A percentile compares a stretch with the other conserved stretches of the same genome.
These are phyloP conservation scores for Kwoniella bestiolae DNA, from an alignment of 768 basidiomycete genomes.

Conservation along the genomic window DNA sequence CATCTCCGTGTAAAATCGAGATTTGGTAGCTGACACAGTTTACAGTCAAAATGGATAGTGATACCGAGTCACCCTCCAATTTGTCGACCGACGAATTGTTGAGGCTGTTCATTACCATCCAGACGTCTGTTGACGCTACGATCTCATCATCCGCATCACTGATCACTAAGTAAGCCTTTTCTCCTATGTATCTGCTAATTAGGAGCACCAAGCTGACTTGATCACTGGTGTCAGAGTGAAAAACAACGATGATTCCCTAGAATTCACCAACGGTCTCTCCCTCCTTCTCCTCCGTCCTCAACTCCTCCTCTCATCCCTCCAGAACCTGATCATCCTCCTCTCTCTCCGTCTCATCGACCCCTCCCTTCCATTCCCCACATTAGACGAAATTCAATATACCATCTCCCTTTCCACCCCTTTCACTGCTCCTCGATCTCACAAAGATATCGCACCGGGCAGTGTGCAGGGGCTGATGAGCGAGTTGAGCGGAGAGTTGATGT, in stretches of 20 bases:
- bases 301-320: slow-evolving; percentile 79
- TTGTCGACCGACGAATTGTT: slow-evolving; percentile 27
- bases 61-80: slow-evolving; percentile 8
- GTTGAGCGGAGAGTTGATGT: slow-evolving; percentile 76
- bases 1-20: too few relatives aligned
- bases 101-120: slow-evolving; percentile 27
- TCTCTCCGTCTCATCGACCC: slow-evolving; percentile 31
- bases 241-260: slow-evolving; percentile 34
- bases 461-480: slow-evolving; percentile 58
- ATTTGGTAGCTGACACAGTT: not conserved
- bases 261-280: slow-evolving; percentile 70
- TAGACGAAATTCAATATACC: slow-evolving; percentile 17
- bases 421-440: slow-evolving; percentile 7
- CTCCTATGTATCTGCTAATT: not conserved
- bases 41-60: slow-evolving; percentile 20
- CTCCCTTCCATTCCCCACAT: slow-evolving; percentile 6
- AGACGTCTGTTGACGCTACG: slow-evolving; percentile 41
- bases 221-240: slow-evolving; percentile 25
- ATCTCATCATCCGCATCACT: slow-evolving; percentile 34
- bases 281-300: slow-evolving; percentile 86
- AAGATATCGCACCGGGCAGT: not conserved
- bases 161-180: slow-evolving; percentile 32
- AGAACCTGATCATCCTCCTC: slow-evolving; percentile 72
- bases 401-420: slow-evolving; percentile 19
- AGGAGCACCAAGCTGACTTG: not conserved